Evolutionary conservation across 1,284 basidiomycete genomes (phyloP).

Genomic region (Tilletia walkeri): DNA sequence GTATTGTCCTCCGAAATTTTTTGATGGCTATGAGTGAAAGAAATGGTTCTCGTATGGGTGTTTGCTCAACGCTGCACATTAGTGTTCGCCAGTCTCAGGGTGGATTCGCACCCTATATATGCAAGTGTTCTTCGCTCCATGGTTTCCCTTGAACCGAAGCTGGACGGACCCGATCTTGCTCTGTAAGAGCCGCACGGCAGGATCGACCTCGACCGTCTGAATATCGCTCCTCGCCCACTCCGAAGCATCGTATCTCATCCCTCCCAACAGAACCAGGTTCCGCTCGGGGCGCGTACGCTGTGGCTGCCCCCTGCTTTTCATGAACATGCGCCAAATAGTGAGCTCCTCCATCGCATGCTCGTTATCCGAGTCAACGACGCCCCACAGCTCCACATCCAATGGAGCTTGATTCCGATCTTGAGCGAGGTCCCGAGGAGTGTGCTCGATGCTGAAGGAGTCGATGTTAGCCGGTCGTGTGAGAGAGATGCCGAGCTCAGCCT

Average conservation of each 20-base stretch:
- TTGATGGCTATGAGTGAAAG: too few species aligned
- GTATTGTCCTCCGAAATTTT: too few species aligned
- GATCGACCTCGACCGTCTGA: conserved; percentile 3
- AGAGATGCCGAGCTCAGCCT: not conserved
- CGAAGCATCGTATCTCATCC: not conserved
- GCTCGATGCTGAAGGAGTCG: conserved; percentile 11
- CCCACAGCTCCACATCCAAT: conserved; percentile 8
- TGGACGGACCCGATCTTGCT: not conserved
- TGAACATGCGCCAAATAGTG: not conserved
- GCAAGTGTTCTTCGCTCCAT: conserved; percentile 1
- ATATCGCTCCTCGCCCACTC: not conserved
- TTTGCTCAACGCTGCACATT: too few species aligned
- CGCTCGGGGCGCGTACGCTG: not conserved
- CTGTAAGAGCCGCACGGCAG: not conserved
- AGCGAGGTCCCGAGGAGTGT: conserved; percentile 1
- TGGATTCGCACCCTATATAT: conserved; percentile 1
- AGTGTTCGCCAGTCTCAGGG: not conserved
- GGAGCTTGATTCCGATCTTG: not conserved
- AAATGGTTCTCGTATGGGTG: too few species aligned
- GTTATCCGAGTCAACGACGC: not conserved
- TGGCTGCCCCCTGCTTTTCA: conserved; percentile 10
- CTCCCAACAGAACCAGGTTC: not conserved
- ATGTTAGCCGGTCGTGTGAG: not conserved
- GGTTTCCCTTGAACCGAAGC: conserved; percentile 8
- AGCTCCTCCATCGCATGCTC: not conserved